Evolutionary conservation across 331 rosid species (phyloP).

Genomic region (Rosa hybrid): DNA sequence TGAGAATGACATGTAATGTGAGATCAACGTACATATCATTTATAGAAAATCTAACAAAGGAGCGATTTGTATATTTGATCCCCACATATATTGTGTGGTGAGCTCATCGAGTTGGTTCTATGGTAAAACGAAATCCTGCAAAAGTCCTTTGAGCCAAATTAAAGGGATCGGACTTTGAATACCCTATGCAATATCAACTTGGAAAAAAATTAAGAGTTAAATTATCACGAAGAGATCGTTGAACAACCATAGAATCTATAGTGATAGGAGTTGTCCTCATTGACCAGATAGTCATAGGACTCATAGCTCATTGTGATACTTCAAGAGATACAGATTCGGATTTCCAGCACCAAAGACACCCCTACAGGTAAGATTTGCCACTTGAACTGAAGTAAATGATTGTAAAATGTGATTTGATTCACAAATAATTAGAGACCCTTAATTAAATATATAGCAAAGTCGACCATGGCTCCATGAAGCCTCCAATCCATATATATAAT

Average conservation of each 20-base stretch:
- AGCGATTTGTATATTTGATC: no score
- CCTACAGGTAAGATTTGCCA: constrained; percentile 26
- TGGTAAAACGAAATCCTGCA: background rate
- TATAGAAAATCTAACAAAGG: no score
- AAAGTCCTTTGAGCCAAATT: background rate
- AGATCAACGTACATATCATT: no score
- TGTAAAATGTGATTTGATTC: constrained; percentile 25
- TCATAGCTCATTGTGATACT: constrained; percentile 15
- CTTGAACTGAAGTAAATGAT: constrained; percentile 9
- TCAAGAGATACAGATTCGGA: constrained; percentile 21
- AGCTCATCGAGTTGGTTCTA: background rate
- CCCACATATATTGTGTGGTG: background rate
- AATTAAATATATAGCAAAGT: constrained; percentile 10
- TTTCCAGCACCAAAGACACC: constrained; percentile 14
- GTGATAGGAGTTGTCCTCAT: constrained; percentile 38
- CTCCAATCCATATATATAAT: background rate
- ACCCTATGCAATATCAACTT: background rate
- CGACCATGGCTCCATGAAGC: constrained; percentile 12
- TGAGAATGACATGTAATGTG: background rate
- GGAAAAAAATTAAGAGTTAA: no score
- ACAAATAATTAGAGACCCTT: background rate
- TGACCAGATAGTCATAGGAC: constrained; percentile 27
- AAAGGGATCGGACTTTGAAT: background rate
- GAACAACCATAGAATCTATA: constrained; percentile 27
- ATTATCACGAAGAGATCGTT: background rate